Evolutionary conservation across 495 filamentous ascomycete genomes (phyloP), one percentile per base, ranked within the genome.

Genomic region (Penicillium egyptiacum): DNA sequence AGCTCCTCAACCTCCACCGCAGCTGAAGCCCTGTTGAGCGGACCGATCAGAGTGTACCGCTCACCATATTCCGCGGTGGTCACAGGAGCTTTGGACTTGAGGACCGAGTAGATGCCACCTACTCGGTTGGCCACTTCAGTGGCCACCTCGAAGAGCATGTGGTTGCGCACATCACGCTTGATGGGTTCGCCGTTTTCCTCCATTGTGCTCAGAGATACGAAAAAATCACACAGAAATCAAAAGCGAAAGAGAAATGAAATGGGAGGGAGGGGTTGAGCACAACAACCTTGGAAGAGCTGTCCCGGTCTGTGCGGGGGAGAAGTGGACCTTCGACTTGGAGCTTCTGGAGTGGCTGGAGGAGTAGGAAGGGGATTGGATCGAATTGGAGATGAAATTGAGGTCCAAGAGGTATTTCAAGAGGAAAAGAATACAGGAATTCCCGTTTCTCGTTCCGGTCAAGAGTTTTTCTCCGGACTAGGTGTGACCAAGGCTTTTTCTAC

Each of bases 31-130:
- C 87, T 85, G 70, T 98, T 98, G 66, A 96, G 84, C 48, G 94
- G 94, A 6, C 94, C 94, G 71, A 98, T 92, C 48, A 98, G 81
- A 40, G 90, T 96, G 75, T 98, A 98, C 55, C 91, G 85, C 54
- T 96, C 90, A 64, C 94, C 95, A 93, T 98, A 98, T 73, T 98
- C 94, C 17, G 91, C 91, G 0, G 94, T 96, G 26, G 94, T 98
- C 47, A 98, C 93, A 9, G 94, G 92, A 19, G 94, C 93, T 73
- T 98, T 98, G 50, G 94, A 98, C 76, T 98, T 98, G 69, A 98
- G 85, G 50, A 98, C 94, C 14, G 93, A 97, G 78, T 98, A 98
- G 75, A 98, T 98, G 59, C 94, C 94, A 67, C 94, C 94, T 55
- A 98, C 94, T 76, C 95, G 85, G 78, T 98, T 96, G 50, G 94